phyloP scores from a whole-genome alignment of 1,139 yeast species.

The Suhomyces chickasaworum region DNA sequence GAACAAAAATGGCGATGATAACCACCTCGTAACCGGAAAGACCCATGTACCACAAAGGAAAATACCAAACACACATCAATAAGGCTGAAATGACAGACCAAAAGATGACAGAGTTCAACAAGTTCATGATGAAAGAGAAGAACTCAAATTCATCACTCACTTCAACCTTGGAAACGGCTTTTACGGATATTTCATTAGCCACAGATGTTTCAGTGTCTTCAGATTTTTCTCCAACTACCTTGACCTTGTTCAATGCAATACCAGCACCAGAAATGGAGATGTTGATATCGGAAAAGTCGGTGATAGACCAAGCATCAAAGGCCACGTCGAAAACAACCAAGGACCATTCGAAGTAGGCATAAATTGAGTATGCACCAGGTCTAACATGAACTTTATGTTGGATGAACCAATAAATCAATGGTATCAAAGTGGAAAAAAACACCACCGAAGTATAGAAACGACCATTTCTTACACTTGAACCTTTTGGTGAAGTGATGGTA shows the following conservation, averaged over 20 bases:
- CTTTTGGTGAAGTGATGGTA: constrained; percentile 53
- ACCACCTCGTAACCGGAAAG: constrained; percentile 90
- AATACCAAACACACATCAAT: constrained; percentile 90
- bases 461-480: constrained; percentile 49
- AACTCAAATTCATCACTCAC: constrained; percentile 34
- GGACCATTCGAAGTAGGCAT: constrained; percentile 95
- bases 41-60: constrained; percentile 98
- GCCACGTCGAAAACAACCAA: constrained; percentile 78
- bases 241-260: constrained; percentile 11
- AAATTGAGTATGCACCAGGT: constrained; percentile 93
- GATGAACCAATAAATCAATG: constrained; percentile 84
- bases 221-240: background rate
- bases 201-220: background rate
- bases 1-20: constrained; percentile 52
- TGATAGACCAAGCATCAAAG: constrained; percentile 77
- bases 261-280: constrained; percentile 36
- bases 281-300: constrained; percentile 65
- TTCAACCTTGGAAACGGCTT: background rate
- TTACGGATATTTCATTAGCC: background rate
- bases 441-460: constrained; percentile 57
- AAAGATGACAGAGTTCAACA: constrained; percentile 65
- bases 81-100: constrained; percentile 85
- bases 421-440: constrained; percentile 73
- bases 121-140: constrained; percentile 47
- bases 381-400: constrained; percentile 87